These are phyloP conservation scores for Erythrobasidium hasegawianum DNA, from an alignment of 1,284 basidiomycete genomes.

Conservation along the genomic window DNA sequence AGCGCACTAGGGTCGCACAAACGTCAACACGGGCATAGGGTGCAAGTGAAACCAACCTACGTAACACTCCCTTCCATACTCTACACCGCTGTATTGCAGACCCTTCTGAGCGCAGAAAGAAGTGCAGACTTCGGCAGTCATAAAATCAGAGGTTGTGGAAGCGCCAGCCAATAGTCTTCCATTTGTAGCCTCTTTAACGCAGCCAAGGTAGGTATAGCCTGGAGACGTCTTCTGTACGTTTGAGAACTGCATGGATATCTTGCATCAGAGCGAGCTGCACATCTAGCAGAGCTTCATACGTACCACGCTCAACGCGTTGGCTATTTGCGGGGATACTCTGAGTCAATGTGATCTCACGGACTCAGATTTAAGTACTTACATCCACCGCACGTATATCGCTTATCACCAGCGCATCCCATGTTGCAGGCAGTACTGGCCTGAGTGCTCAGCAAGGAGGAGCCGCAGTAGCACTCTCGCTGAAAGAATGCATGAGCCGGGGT, in stretches of 20 bases:
- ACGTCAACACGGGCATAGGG: background rate
- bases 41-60: background rate
- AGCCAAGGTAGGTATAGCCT: conserved; percentile 46
- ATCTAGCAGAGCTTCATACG: background rate
- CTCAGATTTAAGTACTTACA: too few species aligned
- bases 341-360: too few species aligned
- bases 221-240: conserved; percentile 43
- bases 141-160: conserved; percentile 34
- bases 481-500: background rate
- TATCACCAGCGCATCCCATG: conserved; percentile 26
- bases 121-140: conserved; percentile 34
- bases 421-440: conserved; percentile 7
- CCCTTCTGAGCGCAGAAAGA: conserved; percentile 29
- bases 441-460: background rate
- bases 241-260: conserved; percentile 1
- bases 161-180: conserved; percentile 45
- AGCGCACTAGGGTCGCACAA: conserved; percentile 11
- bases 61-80: conserved; percentile 2
- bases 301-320: conserved; percentile 10
- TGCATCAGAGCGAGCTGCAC: too few species aligned
- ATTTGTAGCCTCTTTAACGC: conserved; percentile 45
- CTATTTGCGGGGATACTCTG: background rate
- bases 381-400: conserved; percentile 28
- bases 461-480: conserved; percentile 7
- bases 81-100: conserved; percentile 20